A percentile compares a stretch with the other conserved stretches of the same genome.
phyloP scores from a whole-genome alignment of 169 alveolate species.

The Cryptosporidium felis region DNA sequence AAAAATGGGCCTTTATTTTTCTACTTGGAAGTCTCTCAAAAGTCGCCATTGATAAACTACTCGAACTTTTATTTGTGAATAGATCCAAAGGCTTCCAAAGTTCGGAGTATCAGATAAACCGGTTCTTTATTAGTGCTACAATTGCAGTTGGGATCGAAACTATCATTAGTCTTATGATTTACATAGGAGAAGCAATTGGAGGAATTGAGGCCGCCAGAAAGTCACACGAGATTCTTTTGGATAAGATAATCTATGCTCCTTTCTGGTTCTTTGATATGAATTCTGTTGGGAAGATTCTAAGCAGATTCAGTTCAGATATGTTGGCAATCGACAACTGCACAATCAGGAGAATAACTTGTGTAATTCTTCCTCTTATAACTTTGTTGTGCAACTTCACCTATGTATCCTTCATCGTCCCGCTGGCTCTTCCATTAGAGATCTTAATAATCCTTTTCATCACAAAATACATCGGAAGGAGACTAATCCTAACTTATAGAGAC shows the following conservation, averaged over 20 bases:
- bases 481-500: conserved; percentile 75
- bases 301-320: conserved; percentile 75
- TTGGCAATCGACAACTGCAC: conserved; percentile 75
- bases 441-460: conserved; percentile 34
- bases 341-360: conserved; percentile 73
- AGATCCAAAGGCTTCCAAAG: neutral
- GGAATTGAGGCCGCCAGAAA: conserved; percentile 71
- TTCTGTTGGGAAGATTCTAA: conserved; percentile 75
- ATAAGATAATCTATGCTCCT: conserved; percentile 75
- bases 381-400: conserved; percentile 62
- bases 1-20: conserved; percentile 29
- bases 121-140: conserved; percentile 26
- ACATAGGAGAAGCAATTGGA: conserved; percentile 69
- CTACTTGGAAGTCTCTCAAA: conserved; percentile 35
- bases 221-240: conserved; percentile 72
- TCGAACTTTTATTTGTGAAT: conserved; percentile 37
- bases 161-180: conserved; percentile 15
- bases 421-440: conserved; percentile 41
- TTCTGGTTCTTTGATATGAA: conserved; percentile 76
- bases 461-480: conserved; percentile 48
- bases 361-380: conserved; percentile 68
- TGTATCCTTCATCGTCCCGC: conserved; percentile 61
- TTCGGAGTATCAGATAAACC: neutral
- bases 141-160: conserved; percentile 33
- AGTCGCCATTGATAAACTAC: conserved; percentile 28